Evolutionary conservation across 305 asterid genomes (phyloP), one percentile per base, ranked within the genome.

Genomic region (Salvia sclarea): DNA sequence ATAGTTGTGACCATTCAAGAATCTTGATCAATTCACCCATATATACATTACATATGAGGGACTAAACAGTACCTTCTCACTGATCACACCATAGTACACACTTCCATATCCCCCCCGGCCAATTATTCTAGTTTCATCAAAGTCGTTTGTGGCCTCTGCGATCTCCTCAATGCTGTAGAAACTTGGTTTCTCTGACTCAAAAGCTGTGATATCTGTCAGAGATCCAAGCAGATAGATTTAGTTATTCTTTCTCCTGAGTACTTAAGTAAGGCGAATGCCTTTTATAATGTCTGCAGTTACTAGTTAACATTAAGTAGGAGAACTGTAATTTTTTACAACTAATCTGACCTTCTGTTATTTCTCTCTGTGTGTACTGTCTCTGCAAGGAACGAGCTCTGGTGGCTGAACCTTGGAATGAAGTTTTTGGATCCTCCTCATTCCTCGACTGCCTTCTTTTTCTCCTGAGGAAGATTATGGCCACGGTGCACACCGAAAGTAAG

Each of bases 61-160:
- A 8, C 6, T 5, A 38, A 53, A 8, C 24, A 50, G 30, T 76
- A 89, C 97, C 92, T 85, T 79, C 66, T 83, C 85, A 56, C 79
- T 85, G 2, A 85, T 62, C 41, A 58, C 75, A 16, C 97, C 96
- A 72, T 76, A 80, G 66, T 80, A 91, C 5, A 91, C 96, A 73
- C 86, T 85, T 71, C 96, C 97, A 77, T 87, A 91, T 22, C 97
- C 97, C 28, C 96, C 97, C 73, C 67, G 82, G 17, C 97, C 97
- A 10, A 91, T 84, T 78, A 81, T 84, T 64, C 88, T 84, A 10
- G 87, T 40, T 61, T 85, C 96, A 33, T 91, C 90, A 49, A 87
- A 91, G 71, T 86, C 60, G 5, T 35, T 49, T n/a, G 98, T 91
- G 21, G 98, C 96, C 75, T 84, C 88, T 64, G 77, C 86, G 28